Evolutionary conservation across 371 early-diverging fungal species (phyloP), one percentile per base, ranked within the genome.

Genomic region (Phascolomyces articulosus): DNA sequence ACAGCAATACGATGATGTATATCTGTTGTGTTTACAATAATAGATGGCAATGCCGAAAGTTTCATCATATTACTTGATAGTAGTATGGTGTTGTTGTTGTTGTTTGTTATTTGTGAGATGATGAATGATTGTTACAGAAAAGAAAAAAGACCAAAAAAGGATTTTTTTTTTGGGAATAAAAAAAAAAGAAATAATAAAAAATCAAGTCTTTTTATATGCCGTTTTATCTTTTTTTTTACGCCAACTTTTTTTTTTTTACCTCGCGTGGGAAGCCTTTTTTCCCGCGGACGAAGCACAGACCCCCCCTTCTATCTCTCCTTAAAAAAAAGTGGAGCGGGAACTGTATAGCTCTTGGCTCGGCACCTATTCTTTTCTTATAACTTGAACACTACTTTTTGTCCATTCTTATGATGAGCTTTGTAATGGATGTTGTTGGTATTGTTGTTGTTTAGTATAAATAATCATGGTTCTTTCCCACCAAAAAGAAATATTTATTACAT

Each of bases 21-120:
- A 24, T 21, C 13, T 11, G 54, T n/a, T 29, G 60, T 40, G 21
- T 38, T 38, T 38, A 59, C 27, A 20, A 59, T 18, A 4, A 59
- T 27, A 10, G 40, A 59, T 9, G 60, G 60, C 18, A 44, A 26
- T 40, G 47, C 15, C 18, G 56, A 29, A 34, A 40, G 21, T 59
- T 59, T 59, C 47, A 59, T 59, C 58, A 58, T 55, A 20, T 27
- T n/a, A 3, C 28, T 55, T 34, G n/a, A n/a, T n/a, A n/a, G n/a
- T n/a, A n/a, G n/a, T n/a, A n/a, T n/a, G n/a, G n/a, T 34, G 6
- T 34, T 34, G 0, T 1, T 34, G 2, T 34, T 34, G 6, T 34
- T 34, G 10, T 34, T 34, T 34, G n/a, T n/a, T 21, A 20, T 24
- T 16, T 23, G 26, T 6, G 24, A 53, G 27, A 53, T 16, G 13